phyloP scores from a whole-genome alignment of 2,329 filamentous ascomycete genomes.

The Pseudogymnoascus sp. region DNA sequence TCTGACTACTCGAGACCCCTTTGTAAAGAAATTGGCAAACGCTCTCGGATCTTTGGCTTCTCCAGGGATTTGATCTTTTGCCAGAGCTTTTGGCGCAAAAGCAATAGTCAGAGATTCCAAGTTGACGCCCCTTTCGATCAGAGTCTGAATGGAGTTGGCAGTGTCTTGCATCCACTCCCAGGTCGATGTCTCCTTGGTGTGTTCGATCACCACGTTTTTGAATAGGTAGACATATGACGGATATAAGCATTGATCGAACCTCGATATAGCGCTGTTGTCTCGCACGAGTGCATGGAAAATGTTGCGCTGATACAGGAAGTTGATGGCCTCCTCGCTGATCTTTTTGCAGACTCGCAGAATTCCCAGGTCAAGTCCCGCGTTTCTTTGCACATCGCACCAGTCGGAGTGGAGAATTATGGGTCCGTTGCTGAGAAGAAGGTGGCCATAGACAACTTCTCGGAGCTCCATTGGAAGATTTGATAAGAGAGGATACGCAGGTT shows the following conservation, averaged over 20 bases:
- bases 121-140: slow-evolving; percentile 13
- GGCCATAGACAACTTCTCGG: slow-evolving; percentile 21
- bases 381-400: slow-evolving; percentile 18
- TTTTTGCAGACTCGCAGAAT: slow-evolving; percentile 21
- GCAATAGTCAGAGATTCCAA: slow-evolving; percentile 20
- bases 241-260: slow-evolving; percentile 8
- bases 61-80: slow-evolving; percentile 14
- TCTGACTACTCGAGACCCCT: slow-evolving; percentile 16
- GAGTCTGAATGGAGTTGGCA: slow-evolving; percentile 13
- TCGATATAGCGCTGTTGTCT: background rate
- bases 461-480: slow-evolving; percentile 18
- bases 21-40: slow-evolving; percentile 22
- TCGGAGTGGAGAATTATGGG: slow-evolving; percentile 21
- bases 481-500: background rate
- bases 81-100: slow-evolving; percentile 14
- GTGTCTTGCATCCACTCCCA: slow-evolving; percentile 17
- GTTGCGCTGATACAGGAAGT: slow-evolving; percentile 22
- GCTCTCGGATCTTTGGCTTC: slow-evolving; percentile 13
- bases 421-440: slow-evolving; percentile 16
- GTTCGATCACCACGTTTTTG: slow-evolving; percentile 19
- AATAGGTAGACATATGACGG: slow-evolving; percentile 13
- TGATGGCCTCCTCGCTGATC: slow-evolving; percentile 16
- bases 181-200: slow-evolving; percentile 15
- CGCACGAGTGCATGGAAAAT: slow-evolving; percentile 20
- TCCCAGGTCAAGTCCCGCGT: slow-evolving; percentile 9